Evolutionary conservation across 331 rosid genomes (phyloP).

Genomic region (Malus hybrid): DNA sequence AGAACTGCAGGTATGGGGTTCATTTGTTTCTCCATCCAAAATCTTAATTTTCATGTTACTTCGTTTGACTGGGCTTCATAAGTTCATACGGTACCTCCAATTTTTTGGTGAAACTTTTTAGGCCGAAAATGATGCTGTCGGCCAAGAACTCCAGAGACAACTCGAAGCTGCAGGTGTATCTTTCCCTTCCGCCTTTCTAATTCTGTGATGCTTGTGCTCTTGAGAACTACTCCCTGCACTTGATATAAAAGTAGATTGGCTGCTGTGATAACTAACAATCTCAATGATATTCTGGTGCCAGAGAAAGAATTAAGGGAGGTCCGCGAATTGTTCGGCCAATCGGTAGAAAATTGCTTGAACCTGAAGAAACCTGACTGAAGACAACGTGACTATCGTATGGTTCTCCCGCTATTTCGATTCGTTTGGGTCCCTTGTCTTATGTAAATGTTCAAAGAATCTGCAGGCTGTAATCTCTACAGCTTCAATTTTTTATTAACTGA

Average conservation of each 20-base stretch:
- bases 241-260: not conserved
- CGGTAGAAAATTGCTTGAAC: constrained; percentile 81
- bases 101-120: constrained; percentile 10
- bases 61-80: not conserved
- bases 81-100: no score
- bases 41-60: not conserved
- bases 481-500: not conserved
- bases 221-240: not conserved
- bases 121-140: constrained; percentile 80
- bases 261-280: not conserved
- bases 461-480: not conserved
- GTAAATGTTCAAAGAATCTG: not conserved
- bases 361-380: constrained; percentile 66
- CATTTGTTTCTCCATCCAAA: not conserved
- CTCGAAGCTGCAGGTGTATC: constrained; percentile 87
- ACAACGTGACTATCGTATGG: not conserved
- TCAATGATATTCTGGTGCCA: constrained; percentile 27
- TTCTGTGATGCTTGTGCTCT: not conserved
- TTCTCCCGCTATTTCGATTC: not conserved
- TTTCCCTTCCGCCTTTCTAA: not conserved
- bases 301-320: constrained; percentile 67
- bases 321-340: constrained; percentile 64
- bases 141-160: constrained; percentile 88
- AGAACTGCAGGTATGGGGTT: constrained; percentile 59
- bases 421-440: not conserved